Conservation (phyloP, 1,284 basidiomycete genomes). For the Fistulinella cinereoalba region DNA sequence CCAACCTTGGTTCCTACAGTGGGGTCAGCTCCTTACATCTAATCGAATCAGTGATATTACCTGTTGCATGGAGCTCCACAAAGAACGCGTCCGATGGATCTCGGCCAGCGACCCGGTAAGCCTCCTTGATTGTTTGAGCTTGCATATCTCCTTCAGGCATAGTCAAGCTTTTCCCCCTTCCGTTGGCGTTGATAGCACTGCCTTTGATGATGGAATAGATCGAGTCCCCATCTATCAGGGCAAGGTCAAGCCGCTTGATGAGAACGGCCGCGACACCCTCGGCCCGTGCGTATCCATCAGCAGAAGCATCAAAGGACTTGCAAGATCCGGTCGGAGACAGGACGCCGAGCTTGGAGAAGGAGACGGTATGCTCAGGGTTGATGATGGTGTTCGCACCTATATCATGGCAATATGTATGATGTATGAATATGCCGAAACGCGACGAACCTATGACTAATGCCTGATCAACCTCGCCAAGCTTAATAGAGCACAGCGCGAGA, state of each 20-base stretch:
- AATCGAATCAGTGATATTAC: too few species aligned
- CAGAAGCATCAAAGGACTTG: constrained; percentile 43
- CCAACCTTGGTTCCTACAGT: constrained; percentile 40
- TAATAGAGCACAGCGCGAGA: constrained; percentile 45
- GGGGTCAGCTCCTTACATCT: too few species aligned
- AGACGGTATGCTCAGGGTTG: constrained; percentile 27
- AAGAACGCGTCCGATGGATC: constrained; percentile 44
- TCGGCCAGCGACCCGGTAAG: constrained; percentile 26
- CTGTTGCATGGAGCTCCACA: constrained; percentile 50
- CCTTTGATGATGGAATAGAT: constrained; percentile 32
- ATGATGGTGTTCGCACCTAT: constrained; percentile 30
- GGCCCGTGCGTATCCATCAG: background rate
- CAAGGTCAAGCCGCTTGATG: constrained; percentile 18
- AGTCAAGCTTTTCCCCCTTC: constrained; percentile 33
- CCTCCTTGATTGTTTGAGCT: constrained; percentile 29
- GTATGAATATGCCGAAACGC: background rate
- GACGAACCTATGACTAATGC: constrained; percentile 40
- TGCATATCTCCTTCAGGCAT: constrained; percentile 35
- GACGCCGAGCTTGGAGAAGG: constrained; percentile 35
- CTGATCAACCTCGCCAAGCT: constrained; percentile 45
- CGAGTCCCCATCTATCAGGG: constrained; percentile 21
- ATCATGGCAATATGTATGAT: background rate
- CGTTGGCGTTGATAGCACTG: constrained; percentile 31
- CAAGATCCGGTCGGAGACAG: constrained; percentile 45
- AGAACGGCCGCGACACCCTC: constrained; percentile 21